These are phyloP conservation scores for Sabuloglossum arenarium DNA, from an alignment of 495 filamentous ascomycete species.

Conservation along the genomic window DNA sequence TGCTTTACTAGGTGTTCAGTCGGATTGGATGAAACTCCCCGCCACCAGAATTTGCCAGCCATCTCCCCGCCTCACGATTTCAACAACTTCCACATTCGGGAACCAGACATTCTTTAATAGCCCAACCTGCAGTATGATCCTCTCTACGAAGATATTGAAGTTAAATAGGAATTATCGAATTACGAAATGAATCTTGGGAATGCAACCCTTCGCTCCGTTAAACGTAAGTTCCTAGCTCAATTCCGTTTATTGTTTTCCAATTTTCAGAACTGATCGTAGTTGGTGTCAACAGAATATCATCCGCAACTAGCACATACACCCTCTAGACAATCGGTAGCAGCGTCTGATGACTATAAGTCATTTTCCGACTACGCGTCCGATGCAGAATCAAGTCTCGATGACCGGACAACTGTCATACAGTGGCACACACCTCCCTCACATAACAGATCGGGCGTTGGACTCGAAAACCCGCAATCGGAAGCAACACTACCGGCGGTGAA, in stretches of 20 bases:
- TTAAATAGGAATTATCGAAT: not conserved
- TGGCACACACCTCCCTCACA: slow-evolving; percentile 30
- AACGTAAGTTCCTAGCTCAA: not conserved
- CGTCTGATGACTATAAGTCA: slow-evolving; percentile 51
- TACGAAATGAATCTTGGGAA: slow-evolving; percentile 3
- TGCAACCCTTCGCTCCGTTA: slow-evolving; percentile 3
- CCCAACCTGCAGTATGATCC: slow-evolving; percentile 1
- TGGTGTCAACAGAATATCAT: slow-evolving; percentile 13
- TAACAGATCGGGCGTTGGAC: slow-evolving; percentile 12
- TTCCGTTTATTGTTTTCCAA: not conserved
- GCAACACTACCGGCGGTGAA: slow-evolving; percentile 10
- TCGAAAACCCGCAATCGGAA: slow-evolving; percentile 10
- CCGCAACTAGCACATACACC: slow-evolving; percentile 28
- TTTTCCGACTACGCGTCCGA: slow-evolving; percentile 27
- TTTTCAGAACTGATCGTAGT: not conserved
- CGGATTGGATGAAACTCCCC: not conserved
- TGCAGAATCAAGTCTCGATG: slow-evolving; percentile 25
- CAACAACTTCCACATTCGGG: not conserved
- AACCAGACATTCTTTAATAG: not conserved
- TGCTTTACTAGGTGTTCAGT: no score
- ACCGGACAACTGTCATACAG: slow-evolving; percentile 25
- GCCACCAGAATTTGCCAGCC: not conserved
- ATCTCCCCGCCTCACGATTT: not conserved
- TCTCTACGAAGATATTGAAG: not conserved
- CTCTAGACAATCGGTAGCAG: slow-evolving; percentile 38